A percentile compares a stretch with the other conserved stretches of the same genome.
Conservation (phyloP, 164 flowering plant genomes). For the Akebia trifoliata region DNA sequence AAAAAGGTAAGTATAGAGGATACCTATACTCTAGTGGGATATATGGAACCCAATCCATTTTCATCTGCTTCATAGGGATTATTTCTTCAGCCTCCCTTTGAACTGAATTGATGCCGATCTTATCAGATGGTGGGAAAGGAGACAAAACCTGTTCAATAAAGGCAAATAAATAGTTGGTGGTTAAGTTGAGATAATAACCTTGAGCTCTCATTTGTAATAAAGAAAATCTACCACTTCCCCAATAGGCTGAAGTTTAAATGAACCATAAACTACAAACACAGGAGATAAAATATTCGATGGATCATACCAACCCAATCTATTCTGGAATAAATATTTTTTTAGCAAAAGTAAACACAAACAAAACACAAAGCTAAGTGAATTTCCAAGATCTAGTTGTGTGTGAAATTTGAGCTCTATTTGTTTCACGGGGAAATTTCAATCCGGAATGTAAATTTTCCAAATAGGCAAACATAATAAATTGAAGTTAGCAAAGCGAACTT, state of each 20-base stretch:
- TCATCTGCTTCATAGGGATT: conserved; percentile 94
- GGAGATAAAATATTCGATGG: neutral
- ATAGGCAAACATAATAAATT: too few relatives aligned
- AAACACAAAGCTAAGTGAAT: too few relatives aligned
- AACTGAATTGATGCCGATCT: conserved; percentile 92
- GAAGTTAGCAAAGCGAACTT: conserved; percentile 31
- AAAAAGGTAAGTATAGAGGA: neutral
- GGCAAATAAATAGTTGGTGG: neutral
- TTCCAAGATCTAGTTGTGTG: too few relatives aligned
- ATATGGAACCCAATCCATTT: conserved; percentile 99
- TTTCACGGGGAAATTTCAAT: too few relatives aligned
- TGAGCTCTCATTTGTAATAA: neutral
- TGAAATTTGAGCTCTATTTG: too few relatives aligned
- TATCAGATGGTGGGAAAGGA: conserved; percentile 93
- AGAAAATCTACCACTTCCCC: neutral
- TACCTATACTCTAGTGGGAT: conserved; percentile 84
- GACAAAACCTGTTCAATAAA: conserved; percentile 60
- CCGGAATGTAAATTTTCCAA: too few relatives aligned
- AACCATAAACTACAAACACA: neutral
- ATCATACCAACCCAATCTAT: neutral
- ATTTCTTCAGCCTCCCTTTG: conserved; percentile 94
- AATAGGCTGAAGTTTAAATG: neutral
- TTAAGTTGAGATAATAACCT: neutral
- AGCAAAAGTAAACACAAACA: neutral
- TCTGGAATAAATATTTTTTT: neutral